phyloP scores from a whole-genome alignment of 1,284 basidiomycete species.

The Tilletiopsis washingtonensis region DNA sequence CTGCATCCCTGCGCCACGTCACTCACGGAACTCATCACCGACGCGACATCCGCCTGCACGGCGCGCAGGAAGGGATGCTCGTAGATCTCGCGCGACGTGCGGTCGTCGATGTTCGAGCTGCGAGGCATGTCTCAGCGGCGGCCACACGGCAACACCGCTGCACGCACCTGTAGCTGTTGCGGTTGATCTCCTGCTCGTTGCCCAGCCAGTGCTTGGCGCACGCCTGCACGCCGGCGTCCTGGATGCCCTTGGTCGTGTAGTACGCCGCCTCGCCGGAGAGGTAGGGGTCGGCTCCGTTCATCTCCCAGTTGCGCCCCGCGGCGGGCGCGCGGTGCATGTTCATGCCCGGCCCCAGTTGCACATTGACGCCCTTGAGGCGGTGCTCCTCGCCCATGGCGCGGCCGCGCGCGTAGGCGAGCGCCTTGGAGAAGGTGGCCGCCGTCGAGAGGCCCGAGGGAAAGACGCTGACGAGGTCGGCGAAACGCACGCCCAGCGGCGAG shows the following conservation, averaged over 20 bases:
- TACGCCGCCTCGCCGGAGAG: slow-evolving; percentile 35
- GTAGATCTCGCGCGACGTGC: slow-evolving; percentile 57
- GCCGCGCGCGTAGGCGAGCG: slow-evolving; percentile 65
- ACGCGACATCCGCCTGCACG: slow-evolving; percentile 33
- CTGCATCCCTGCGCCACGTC: too few relatives aligned
- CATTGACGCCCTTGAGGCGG: slow-evolving; percentile 69
- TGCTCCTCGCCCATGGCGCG: slow-evolving; percentile 69
- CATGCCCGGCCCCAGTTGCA: slow-evolving; percentile 54
- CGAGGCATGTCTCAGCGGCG: slow-evolving; percentile 50
- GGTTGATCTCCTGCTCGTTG: slow-evolving; percentile 45
- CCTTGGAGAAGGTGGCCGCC: slow-evolving; percentile 63
- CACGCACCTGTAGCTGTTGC: slow-evolving; percentile 20
- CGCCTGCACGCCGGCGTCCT: slow-evolving; percentile 37
- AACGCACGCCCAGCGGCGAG: slow-evolving; percentile 57
- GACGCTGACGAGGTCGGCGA: slow-evolving; percentile 44
- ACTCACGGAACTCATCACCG: too few relatives aligned
- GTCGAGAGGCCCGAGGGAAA: slow-evolving; percentile 69
- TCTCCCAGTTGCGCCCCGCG: slow-evolving; percentile 76
- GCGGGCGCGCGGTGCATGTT: slow-evolving; percentile 53
- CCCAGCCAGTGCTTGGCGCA: slow-evolving; percentile 49
- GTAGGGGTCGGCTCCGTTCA: slow-evolving; percentile 35
- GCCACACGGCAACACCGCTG: too few relatives aligned
- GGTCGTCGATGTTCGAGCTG: slow-evolving; percentile 67
- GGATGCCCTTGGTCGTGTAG: slow-evolving; percentile 31
- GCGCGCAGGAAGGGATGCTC: slow-evolving; percentile 51